Conservation (phyloP, 179 eudicot genomes). For the Kewa caespitosa region DNA sequence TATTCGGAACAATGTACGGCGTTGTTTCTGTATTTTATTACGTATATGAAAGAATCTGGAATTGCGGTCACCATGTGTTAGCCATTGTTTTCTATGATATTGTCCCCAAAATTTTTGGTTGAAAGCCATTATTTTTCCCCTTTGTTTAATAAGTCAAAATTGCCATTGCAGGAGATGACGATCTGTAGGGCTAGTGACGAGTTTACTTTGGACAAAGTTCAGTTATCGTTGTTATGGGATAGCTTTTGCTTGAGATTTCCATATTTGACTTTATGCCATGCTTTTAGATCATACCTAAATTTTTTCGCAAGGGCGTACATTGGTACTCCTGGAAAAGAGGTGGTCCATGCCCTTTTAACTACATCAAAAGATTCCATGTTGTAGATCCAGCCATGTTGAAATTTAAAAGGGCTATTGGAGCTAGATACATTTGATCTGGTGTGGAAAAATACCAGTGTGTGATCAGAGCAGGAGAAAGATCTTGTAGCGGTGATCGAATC, state of each 20-base stretch:
- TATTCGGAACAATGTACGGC: background rate
- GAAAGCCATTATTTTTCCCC: background rate
- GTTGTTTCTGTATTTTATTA: background rate
- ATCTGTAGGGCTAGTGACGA: background rate
- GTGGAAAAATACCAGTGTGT: background rate
- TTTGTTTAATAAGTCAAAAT: background rate
- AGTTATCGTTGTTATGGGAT: background rate
- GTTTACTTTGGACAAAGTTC: background rate
- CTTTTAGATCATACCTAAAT: no score
- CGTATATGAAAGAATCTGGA: background rate
- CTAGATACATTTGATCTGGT: background rate
- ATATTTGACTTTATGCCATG: no score
- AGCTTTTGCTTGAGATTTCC: no score
- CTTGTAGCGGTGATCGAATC: background rate
- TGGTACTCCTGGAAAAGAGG: no score
- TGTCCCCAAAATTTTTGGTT: background rate
- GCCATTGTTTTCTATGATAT: background rate
- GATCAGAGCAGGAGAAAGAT: background rate
- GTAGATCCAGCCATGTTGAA: background rate
- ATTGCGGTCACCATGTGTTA: background rate
- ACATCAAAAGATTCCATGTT: no score
- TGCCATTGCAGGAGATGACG: background rate
- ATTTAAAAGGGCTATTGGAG: background rate
- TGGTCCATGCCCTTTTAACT: no score
- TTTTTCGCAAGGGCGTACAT: no score